Base-by-base conservation (phyloP, 2,329 filamentous ascomycete genomes). In the Botrytis medusae region DNA sequence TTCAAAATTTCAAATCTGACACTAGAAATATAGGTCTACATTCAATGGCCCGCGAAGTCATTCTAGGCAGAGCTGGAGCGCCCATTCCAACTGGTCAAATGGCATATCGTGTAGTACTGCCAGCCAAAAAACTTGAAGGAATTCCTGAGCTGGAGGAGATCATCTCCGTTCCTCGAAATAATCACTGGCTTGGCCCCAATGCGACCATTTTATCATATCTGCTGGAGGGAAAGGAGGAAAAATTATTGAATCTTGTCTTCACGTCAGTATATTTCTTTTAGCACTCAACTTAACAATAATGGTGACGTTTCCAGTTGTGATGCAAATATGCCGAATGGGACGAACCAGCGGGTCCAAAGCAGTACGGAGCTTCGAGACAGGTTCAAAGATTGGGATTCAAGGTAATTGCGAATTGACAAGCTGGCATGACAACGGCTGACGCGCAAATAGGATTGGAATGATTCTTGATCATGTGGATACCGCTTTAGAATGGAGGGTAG, bases 41-140 rank as follows among this genome's bases (percentile, higher is more conserved):
- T 34, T 65, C 62, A 34, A 65, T 65, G 42, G 62, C 62, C 2
- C 42, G 62, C 18, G 77, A 76, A 51, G 78, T 78, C 0, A 77
- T 85, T 32, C 82, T 84, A 73, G 83, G 84, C 10, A 75, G 82
- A 67, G 64, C 75, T n/a, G 51, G 65, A 16, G 72, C 69, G 22
- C 75, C 76, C 8, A 80, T 84, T 20, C 78, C 78, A 29, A 84
- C 83, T 1, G 83, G 80, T n/a, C 84, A 85, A 70, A 83, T 82
- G 69, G 84, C 83, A 1, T 86, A 84, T 75, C 80, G 84, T 67
- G 84, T 83, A 9, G 81, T 84, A 48, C 80, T 86, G 6, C 83
- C 84, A 0, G 83, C 82, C 71, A 81, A 82, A 32, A 77, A 82
- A 69, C 79, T 85, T 29, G 78, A 80, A 32, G 76, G 80, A 42